A percentile compares a stretch with the other conserved stretches of the same genome.
Evolutionary conservation across 192 early-diverging fungal genomes (phyloP).

Genomic region (Irineochytrium annulatum): DNA sequence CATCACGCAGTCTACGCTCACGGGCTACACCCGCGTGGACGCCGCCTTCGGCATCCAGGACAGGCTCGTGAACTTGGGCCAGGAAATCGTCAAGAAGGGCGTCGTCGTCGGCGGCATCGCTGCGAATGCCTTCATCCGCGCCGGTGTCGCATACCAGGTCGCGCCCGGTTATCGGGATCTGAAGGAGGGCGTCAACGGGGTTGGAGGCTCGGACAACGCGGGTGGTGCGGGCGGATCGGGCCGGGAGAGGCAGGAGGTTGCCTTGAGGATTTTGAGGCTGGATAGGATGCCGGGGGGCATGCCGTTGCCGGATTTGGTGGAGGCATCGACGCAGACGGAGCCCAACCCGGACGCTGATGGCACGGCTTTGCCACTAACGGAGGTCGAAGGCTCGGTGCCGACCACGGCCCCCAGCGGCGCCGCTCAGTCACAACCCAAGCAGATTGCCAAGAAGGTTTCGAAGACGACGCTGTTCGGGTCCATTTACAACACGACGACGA

Average conservation of each 20-base stretch:
- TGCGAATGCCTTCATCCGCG: constrained; percentile 32
- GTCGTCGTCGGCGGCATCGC: constrained; percentile 30
- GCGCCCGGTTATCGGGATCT: constrained; percentile 30
- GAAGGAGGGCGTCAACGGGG: constrained; percentile 15
- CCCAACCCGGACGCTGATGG: too few species aligned
- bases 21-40: constrained; percentile 34
- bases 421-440: not conserved
- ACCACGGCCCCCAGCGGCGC: not conserved
- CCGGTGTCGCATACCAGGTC: constrained; percentile 37
- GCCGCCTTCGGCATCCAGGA: constrained; percentile 35
- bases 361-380: too few species aligned
- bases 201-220: not conserved
- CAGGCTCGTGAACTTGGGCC: constrained; percentile 20
- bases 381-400: not conserved
- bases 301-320: constrained; percentile 6
- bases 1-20: constrained; percentile 14
- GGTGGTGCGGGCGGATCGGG: constrained; percentile 1
- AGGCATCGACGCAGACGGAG: constrained; percentile 12
- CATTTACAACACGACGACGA: constrained; percentile 8
- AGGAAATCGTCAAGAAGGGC: constrained; percentile 25
- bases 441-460: not conserved
- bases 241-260: not conserved
- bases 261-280: constrained; percentile 13
- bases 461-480: constrained; percentile 6
- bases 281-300: constrained; percentile 21